These are phyloP conservation scores for Candida piceae DNA, from an alignment of 805 yeast genomes.

Conservation along the genomic window DNA sequence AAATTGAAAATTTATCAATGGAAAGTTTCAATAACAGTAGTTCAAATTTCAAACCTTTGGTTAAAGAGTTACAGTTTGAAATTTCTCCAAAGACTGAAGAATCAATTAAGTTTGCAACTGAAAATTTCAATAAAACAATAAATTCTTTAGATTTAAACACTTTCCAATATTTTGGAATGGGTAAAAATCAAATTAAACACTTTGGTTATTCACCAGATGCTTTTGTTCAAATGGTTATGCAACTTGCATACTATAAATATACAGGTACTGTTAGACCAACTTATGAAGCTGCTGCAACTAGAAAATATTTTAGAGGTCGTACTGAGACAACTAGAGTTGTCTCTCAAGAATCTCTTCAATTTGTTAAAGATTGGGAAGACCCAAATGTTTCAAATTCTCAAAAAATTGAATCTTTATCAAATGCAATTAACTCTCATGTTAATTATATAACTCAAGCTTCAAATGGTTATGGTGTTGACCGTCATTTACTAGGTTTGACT, in stretches of 20 bases:
- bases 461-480: conserved; percentile 84
- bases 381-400: conserved; percentile 43
- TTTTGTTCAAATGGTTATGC: conserved; percentile 83
- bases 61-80: conserved; percentile 47
- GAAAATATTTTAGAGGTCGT: conserved; percentile 83
- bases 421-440: conserved; percentile 71
- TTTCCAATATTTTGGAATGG: conserved; percentile 78
- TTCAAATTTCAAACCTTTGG: neutral
- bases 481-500: conserved; percentile 88
- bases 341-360: conserved; percentile 60
- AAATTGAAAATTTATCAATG: conserved; percentile 38
- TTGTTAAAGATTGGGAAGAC: conserved; percentile 72
- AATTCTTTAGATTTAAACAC: conserved; percentile 68
- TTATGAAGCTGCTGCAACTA: conserved; percentile 93
- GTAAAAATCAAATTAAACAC: conserved; percentile 78
- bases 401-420: conserved; percentile 63
- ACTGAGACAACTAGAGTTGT: conserved; percentile 92
- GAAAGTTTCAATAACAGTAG: conserved; percentile 12
- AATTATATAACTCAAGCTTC: conserved; percentile 71
- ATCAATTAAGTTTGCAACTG: conserved; percentile 52
- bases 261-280: conserved; percentile 82
- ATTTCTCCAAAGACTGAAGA: conserved; percentile 45
- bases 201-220: conserved; percentile 92
- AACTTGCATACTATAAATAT: conserved; percentile 82
- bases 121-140: conserved; percentile 48